Evolutionary conservation across 305 asterid species (phyloP), one percentile per base, ranked within the genome.

Genomic region (Withania somnifera): DNA sequence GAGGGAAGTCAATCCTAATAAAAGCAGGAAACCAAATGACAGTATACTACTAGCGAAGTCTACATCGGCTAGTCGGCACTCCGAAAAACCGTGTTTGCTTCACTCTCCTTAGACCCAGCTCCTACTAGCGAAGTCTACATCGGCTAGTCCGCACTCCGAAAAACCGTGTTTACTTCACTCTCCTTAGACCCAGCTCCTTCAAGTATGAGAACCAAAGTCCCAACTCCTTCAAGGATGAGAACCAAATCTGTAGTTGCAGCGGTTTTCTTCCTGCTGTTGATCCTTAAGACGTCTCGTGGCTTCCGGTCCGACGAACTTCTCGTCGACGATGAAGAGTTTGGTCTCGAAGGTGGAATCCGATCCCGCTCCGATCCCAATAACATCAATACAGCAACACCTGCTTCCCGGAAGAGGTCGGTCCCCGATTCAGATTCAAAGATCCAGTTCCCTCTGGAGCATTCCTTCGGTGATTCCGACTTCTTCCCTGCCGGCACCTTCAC

Each of bases 261-360:
- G 34, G 73, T 19, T 47, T 51, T 69, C 30, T 69, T 80, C 78
- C 51, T 80, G 73, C 52, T 80, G 36, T 69, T 80, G 50, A 82
- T 83, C 26, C 30, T 87, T 32, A 83, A 86, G 30, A 60, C 89
- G 36, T 88, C 93, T 73, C 80, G 64, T 14, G 89, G 91, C 34
- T 96, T 96, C 91, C 93, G 91, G 81, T 94, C 99, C 20, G 98
- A 94, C 89, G 98, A 96, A 87, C 95, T 96, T 56, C 93, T 91
- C 60, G 79, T 75, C 1, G 99, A 93, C 75, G 97, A 96, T 86
- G 98, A 93, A 42, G 98, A 95, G 87, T 92, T 95, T 81, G 97
- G 97, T 69, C 87, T 95, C 77, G 97, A 92, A 86, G 98, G 95
- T 20, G 92, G 86, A 17, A 14, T 45, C 66, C 63, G 64, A 28